Evolutionary conservation across 179 eudicot species (phyloP), one percentile per base, ranked within the genome.

Genomic region (Amaranthus tricolor): DNA sequence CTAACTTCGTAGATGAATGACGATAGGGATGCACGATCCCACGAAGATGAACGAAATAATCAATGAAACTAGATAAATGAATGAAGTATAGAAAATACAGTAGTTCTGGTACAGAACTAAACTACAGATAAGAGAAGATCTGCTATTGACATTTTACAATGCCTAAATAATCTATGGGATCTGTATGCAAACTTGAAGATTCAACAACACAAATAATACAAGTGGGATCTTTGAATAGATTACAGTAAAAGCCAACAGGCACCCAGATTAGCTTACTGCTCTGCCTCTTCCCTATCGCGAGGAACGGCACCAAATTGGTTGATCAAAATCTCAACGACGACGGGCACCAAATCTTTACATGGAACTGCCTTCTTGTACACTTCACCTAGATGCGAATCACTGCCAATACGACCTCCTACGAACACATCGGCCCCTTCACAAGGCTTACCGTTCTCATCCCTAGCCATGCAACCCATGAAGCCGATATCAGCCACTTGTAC

Each of bases 401-500:
- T 89, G 60, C 98, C 98, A 20, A 94, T 89, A 71, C 95, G 85
- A 1, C 97, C 97, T 17, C 97, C 99, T 60, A 95, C 78, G 73
- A 62, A 90, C 31, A 90, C 85, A 76, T 92, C 97, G 0, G 84
- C 95, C 17, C 97, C 97, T 81, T 94, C 98, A 65, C 84, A 83
- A 8, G 85, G 78, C 76, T 90, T 94, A 24, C 95, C 93, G 53
- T 87, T 80, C 65, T 88, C 85, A 24, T 89, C 86, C 79, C 96
- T 89, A 14, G 96, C 67, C 97, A 87, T 88, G 84, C 98, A 94
- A 11, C 98, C 98, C 98, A 92, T 92, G 75, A 94, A 94, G 50
- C 98, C 98, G 13, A 93, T 93, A 81, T 95, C 99, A 0, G 99
- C 99, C 70, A 95, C 99, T 74, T 95, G 97, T 14, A 95, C 90